Conservation (phyloP, 208 protist species). For the Leishmania tropica region DNA sequence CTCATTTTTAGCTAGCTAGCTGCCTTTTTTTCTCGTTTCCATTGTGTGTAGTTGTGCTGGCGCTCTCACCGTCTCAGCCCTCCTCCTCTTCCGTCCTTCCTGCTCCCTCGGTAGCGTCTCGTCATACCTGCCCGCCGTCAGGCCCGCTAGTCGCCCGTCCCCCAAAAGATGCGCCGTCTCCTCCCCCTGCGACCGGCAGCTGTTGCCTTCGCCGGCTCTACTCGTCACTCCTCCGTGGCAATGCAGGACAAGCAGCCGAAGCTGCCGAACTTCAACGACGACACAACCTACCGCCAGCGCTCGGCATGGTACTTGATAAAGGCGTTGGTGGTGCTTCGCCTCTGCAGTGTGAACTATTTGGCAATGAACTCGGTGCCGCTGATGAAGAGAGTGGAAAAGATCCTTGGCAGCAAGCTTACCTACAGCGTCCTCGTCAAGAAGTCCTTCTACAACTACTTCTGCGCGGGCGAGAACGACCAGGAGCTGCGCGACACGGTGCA, state of each 20-base stretch:
- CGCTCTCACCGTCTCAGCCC: not conserved
- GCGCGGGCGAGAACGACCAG: constrained; percentile 92
- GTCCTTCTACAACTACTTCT: constrained; percentile 96
- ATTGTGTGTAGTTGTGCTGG: not conserved
- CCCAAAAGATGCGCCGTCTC: constrained; percentile 41
- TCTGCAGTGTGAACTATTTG: constrained; percentile 72
- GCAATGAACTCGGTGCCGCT: constrained; percentile 77
- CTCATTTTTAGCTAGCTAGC: not conserved
- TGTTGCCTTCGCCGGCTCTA: constrained; percentile 16
- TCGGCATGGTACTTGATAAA: constrained; percentile 79
- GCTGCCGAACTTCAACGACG: constrained; percentile 63
- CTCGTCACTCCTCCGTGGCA: constrained; percentile 16
- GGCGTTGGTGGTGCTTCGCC: constrained; percentile 65
- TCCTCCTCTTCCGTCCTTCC: not conserved
- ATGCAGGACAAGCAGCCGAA: constrained; percentile 5
- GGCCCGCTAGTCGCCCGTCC: not conserved
- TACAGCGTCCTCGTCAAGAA: constrained; percentile 81
- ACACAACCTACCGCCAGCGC: constrained; percentile 62
- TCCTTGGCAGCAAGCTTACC: constrained; percentile 75
- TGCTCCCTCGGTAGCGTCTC: not conserved
- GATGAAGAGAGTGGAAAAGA: constrained; percentile 68
- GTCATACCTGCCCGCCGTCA: not conserved
- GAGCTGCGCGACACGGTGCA: constrained; percentile 83
- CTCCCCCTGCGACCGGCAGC: constrained; percentile 15
- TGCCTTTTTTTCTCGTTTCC: not conserved